A percentile compares a stretch with the other conserved stretches of the same genome.
Evolutionary conservation across 768 basidiomycete species (phyloP).

Genomic region (Tricholoma terreum): DNA sequence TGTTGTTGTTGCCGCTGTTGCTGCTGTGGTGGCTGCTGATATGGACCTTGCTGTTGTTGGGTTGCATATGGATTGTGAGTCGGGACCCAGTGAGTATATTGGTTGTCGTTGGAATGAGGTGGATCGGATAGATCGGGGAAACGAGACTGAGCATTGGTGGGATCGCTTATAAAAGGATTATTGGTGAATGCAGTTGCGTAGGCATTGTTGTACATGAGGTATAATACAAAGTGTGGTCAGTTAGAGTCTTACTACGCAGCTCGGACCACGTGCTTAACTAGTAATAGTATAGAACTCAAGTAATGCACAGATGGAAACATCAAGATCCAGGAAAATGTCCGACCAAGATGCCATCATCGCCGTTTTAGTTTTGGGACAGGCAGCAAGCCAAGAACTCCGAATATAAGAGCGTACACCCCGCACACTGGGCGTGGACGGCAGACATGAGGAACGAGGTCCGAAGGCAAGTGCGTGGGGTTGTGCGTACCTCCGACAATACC

Average conservation of each 20-base stretch:
- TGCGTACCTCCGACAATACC: constrained; percentile 60
- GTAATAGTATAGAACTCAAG: too few relatives aligned
- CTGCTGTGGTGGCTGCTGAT: too few relatives aligned
- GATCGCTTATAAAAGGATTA: constrained; percentile 67
- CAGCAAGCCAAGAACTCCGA: constrained; percentile 73
- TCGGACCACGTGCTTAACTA: too few relatives aligned
- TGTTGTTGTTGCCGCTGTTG: constrained; percentile 35
- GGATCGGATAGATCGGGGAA: constrained; percentile 59
- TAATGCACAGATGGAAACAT: too few relatives aligned
- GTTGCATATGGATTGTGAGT: constrained; percentile 19
- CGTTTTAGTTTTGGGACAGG: constrained; percentile 55
- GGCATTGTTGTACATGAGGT: constrained; percentile 40
- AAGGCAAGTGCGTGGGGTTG: neutral
- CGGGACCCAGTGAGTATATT: constrained; percentile 39
- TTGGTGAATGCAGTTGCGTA: constrained; percentile 46
- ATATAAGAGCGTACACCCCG: constrained; percentile 63
- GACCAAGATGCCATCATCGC: constrained; percentile 14
- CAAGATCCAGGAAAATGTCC: neutral
- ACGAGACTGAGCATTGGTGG: constrained; percentile 45
- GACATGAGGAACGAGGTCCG: constrained; percentile 3
- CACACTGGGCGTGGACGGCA: constrained; percentile 55
- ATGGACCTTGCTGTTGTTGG: constrained; percentile 27
- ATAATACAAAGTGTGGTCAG: constrained; percentile 6
- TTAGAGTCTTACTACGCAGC: too few relatives aligned
- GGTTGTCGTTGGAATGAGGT: constrained; percentile 22